Base-by-base conservation (phyloP, 1,284 basidiomycete genomes). In the Xerocomus nothofagi region DNA sequence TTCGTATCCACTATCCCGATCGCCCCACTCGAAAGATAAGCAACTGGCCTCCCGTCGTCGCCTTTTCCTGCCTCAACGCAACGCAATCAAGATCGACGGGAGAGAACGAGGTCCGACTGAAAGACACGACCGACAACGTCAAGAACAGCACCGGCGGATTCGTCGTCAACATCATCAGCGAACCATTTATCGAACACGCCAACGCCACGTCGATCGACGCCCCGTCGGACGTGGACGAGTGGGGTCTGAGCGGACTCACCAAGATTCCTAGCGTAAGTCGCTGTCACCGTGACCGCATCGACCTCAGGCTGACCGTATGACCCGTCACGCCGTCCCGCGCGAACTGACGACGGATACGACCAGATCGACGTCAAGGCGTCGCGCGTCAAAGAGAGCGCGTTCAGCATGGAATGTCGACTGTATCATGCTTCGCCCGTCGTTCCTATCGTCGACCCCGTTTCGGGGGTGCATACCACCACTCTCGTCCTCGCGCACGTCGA, bases 101-200 rank as follows among this genome's bases (percentile, higher is more conserved):
- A 11, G 44, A 24, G n/a, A n/a, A n/a, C n/a, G n/a, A n/a, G n/a
- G n/a, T n/a, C 12, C 18, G n/a, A 10, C 36, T 39, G 21, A 56
- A 58, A 44, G 55, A 51, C 18, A 58, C 56, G 24, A 32, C 40
- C 5, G 9, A 66, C 18, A 88, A 88, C 55, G 81, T 88, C 60
- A 71, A 71, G 47, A 65, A 72, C 0, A 81, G 76, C 3, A 78
- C 78, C 10, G 41, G 24, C 52, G 70, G 77, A 50, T 89, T 88
- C 58, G 80, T 78, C 3, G 79, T 86, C 21, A 83, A 79, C 54
- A 83, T 88, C 51, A 84, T 89, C 61, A 85, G 82, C 49, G 84
- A 86, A 58, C 73, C 83, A 0, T 87, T 82, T 66, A 58, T 85
- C 18, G 80, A 81, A 53, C 79, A 84, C 2, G 79, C 85, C 3